Evolutionary conservation across 2,329 filamentous ascomycete genomes (phyloP).

Genomic region (Trichoderma aggressivum): DNA sequence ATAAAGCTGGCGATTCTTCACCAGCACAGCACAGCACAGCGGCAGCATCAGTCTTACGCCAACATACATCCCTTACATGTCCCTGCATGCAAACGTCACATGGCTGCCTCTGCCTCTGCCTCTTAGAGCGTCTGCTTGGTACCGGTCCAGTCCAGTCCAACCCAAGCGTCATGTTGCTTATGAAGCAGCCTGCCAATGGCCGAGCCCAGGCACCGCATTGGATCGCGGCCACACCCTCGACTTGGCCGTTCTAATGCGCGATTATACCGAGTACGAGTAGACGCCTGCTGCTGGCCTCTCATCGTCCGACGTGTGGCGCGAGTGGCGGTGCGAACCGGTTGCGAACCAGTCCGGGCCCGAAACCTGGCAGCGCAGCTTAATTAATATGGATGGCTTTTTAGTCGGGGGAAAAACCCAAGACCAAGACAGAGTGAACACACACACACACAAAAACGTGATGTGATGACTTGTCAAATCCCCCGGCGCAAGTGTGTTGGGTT

Average conservation of each 20-base stretch:
- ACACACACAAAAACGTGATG: neutral
- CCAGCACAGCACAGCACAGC: neutral
- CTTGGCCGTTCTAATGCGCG: neutral
- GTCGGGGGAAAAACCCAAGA: neutral
- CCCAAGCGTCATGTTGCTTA: neutral
- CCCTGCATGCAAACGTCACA: constrained; percentile 10
- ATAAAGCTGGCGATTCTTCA: neutral
- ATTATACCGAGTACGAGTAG: too few relatives aligned
- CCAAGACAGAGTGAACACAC: neutral
- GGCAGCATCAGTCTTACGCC: neutral
- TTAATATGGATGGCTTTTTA: neutral
- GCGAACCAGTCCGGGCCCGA: constrained; percentile 10
- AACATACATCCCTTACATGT: too few relatives aligned
- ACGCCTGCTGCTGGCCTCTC: neutral
- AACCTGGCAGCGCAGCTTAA: neutral
- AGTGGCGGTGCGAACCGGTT: constrained; percentile 12
- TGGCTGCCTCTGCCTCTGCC: neutral
- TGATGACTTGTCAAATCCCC: constrained; percentile 14
- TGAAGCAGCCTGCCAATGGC: neutral
- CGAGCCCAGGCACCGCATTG: neutral
- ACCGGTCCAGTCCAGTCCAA: neutral
- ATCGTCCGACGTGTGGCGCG: constrained; percentile 8
- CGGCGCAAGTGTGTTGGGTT: neutral
- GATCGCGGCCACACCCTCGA: neutral
- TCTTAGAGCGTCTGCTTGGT: too few relatives aligned